Evolutionary conservation across 23 red algal genomes (phyloP).

Genomic region (Cyanidiococcus yangmingshanensis): DNA sequence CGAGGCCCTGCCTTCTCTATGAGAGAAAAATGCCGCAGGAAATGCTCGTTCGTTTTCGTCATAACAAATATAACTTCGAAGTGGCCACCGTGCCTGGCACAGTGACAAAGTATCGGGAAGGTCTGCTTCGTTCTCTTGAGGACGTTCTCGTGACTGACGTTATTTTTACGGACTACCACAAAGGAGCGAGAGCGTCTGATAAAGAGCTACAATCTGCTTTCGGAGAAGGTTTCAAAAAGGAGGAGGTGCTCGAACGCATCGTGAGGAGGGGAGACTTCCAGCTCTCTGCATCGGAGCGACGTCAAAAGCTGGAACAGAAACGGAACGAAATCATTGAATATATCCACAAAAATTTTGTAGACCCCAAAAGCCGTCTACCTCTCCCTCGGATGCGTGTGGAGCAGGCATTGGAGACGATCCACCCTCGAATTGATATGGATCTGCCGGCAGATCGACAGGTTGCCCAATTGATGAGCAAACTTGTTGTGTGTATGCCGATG

Average conservation of each 20-base stretch:
- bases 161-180: constrained; percentile 54
- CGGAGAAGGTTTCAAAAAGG: neutral
- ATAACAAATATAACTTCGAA: constrained; percentile 69
- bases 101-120: constrained; percentile 66
- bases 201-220: constrained; percentile 16
- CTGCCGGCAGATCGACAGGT: constrained; percentile 45
- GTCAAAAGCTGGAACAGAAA: constrained; percentile 53
- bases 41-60: constrained; percentile 66
- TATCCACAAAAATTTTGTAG: constrained; percentile 53
- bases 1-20: too few species aligned
- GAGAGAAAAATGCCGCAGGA: neutral
- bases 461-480: constrained; percentile 29
- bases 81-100: constrained; percentile 53
- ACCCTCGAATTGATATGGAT: constrained; percentile 45
- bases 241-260: constrained; percentile 38
- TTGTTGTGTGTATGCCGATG: constrained; percentile 48
- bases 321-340: constrained; percentile 47
- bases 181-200: constrained; percentile 46
- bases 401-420: constrained; percentile 47
- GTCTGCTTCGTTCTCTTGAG: constrained; percentile 19
- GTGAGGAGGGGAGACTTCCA: constrained; percentile 71
- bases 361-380: constrained; percentile 29
- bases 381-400: constrained; percentile 51
- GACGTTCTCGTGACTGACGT: constrained; percentile 54
- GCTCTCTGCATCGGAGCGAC: constrained; percentile 49